A percentile compares a stretch with the other conserved stretches of the same genome.
Evolutionary conservation across 345 rosid genomes (phyloP).

Genomic region (Camelina hispida): DNA sequence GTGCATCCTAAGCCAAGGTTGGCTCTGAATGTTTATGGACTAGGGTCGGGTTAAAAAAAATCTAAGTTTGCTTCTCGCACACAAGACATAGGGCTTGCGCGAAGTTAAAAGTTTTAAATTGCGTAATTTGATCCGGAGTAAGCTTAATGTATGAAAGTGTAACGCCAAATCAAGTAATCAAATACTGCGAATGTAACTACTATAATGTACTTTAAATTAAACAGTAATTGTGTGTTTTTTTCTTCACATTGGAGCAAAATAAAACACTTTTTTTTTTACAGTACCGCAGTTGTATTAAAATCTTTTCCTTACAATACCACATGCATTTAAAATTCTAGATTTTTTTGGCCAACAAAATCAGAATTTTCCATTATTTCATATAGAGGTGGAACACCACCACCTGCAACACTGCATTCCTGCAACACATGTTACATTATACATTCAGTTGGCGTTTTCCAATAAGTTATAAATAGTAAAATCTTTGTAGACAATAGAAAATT

Average conservation of each 20-base stretch:
- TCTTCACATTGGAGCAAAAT: background rate
- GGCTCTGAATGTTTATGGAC: conserved; percentile 42
- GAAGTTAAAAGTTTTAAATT: conserved; percentile 1
- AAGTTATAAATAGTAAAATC: conserved; percentile 24
- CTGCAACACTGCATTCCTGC: conserved; percentile 36
- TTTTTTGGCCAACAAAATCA: conserved; percentile 32
- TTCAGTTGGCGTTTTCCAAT: conserved; percentile 33
- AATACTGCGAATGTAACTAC: no score
- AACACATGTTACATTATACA: conserved; percentile 32
- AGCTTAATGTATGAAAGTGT: background rate
- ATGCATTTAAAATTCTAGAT: conserved; percentile 27
- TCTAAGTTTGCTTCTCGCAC: background rate
- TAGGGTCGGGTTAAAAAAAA: conserved; percentile 9
- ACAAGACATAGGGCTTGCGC: conserved; percentile 20
- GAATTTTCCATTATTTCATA: background rate
- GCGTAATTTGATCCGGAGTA: background rate
- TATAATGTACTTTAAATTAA: no score
- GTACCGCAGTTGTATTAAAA: conserved; percentile 14
- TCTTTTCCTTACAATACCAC: conserved; percentile 29
- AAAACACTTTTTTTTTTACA: background rate
- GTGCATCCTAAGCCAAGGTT: conserved; percentile 72
- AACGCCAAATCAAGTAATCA: background rate
- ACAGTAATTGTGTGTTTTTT: no score
- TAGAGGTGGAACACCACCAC: conserved; percentile 43
- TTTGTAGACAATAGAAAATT: background rate